Evolutionary conservation across 2,329 filamentous ascomycete genomes (phyloP), one percentile per base, ranked within the genome.

Genomic region (Bimuria novae-zelandiae): DNA sequence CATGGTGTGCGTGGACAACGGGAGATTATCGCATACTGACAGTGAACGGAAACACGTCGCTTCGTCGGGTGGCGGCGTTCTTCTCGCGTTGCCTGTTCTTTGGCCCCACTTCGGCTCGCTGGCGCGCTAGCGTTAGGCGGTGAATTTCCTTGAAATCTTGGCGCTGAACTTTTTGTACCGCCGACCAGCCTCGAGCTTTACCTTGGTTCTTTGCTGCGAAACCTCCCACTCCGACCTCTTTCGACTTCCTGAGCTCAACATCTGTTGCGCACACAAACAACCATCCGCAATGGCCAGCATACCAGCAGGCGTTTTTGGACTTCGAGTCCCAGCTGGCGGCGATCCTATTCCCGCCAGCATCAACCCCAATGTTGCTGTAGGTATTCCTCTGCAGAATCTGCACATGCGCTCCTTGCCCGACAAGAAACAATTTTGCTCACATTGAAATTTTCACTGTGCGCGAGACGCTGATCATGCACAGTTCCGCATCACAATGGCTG

Each of bases 401-500:
- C 22, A n/a, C 7, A 21, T 16, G 29, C 37, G 37, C 37, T 21
- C 14, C 14, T 23, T 10, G 12, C 32, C n/a, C 29, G 7, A 16
- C 7, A 45, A 30, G 5, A 16, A 32, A 12, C n/a, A 21, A 29
- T 8, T 23, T 37, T 19, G n/a, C n/a, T n/a, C n/a, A n/a, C n/a
- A n/a, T n/a, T n/a, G n/a, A n/a, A n/a, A n/a, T 43, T n/a, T 17
- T 7, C 17, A 5, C 36, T 40, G 10, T 17, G 12, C 27, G 42
- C 10, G n/a, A 3, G 8, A 17, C 52, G 37, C 36, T 55, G 2
- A 37, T 17, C 21, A 47, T 43, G 12, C 33, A 14, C 69, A 96
- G 92, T 95, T 97, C 80, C 91, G 91, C 75, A 91, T 99, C 72
- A 97, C 92, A 69, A 99, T 99, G 94, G 94, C 95, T 69, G 94